Conservation (phyloP, 148 eudicot species). For the Dysphania ambrosioides region DNA sequence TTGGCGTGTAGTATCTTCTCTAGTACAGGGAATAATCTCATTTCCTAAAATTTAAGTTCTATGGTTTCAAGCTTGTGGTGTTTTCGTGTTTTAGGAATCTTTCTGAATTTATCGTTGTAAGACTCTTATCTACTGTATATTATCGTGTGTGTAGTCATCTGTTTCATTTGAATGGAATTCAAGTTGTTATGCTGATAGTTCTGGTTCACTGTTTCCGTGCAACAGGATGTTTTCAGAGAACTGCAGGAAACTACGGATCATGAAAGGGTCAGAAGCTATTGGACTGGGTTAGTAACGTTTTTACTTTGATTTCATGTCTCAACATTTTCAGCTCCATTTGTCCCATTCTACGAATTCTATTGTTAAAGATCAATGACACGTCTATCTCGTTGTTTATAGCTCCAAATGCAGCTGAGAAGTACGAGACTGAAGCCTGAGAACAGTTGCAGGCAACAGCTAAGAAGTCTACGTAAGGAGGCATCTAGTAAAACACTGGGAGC, state of each 20-base stretch:
- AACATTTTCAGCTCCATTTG: neutral
- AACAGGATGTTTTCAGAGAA: constrained; percentile 39
- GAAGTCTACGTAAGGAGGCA: constrained; percentile 13
- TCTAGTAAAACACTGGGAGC: constrained; percentile 29
- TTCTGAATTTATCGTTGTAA: neutral
- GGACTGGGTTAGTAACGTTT: constrained; percentile 26
- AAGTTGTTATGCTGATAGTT: neutral
- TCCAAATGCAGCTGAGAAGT: constrained; percentile 29
- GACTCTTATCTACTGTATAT: neutral
- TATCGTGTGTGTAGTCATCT: too few relatives aligned
- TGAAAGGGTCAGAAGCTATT: constrained; percentile 41
- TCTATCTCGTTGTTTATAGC: constrained; percentile 16
- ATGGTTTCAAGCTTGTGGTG: neutral
- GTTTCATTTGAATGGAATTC: neutral
- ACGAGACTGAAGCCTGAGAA: constrained; percentile 13
- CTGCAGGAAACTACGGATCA: constrained; percentile 39
- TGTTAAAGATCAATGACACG: neutral
- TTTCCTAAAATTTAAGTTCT: too few relatives aligned
- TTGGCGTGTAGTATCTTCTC: neutral
- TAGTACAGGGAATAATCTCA: neutral
- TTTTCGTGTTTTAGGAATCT: neutral
- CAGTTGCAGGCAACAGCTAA: neutral
- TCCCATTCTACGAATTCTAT: too few relatives aligned
- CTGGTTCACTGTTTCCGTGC: neutral
- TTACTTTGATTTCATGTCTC: neutral